Evolutionary conservation across 2,329 filamentous ascomycete genomes (phyloP).

Genomic region (Aspergillus viridinutans): DNA sequence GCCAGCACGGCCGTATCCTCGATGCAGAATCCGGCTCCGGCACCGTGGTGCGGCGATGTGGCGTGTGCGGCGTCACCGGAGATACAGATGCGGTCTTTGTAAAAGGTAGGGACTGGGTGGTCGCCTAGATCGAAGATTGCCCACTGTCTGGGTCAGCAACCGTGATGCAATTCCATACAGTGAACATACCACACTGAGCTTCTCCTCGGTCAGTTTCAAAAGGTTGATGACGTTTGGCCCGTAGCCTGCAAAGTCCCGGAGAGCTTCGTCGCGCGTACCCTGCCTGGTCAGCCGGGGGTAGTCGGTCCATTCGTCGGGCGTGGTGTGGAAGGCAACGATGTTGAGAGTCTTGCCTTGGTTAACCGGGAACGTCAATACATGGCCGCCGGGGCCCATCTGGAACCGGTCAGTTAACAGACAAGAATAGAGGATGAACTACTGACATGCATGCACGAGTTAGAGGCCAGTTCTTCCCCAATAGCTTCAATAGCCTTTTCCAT

Average conservation of each 20-base stretch:
- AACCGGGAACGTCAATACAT: slow-evolving; percentile 49
- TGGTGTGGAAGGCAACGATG: slow-evolving; percentile 38
- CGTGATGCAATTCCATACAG: background rate
- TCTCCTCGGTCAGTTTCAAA: slow-evolving; percentile 24
- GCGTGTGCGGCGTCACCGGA: slow-evolving; percentile 42
- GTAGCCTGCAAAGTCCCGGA: slow-evolving; percentile 19
- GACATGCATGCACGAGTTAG: slow-evolving; percentile 31
- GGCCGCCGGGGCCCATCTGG: slow-evolving; percentile 39
- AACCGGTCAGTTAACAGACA: background rate
- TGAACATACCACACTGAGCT: slow-evolving; percentile 22
- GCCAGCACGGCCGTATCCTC: slow-evolving; percentile 30
- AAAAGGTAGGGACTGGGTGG: slow-evolving; percentile 35
- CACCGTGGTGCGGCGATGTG: slow-evolving; percentile 41
- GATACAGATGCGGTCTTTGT: slow-evolving; percentile 31
- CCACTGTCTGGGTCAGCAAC: slow-evolving; percentile 22
- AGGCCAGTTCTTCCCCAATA: slow-evolving; percentile 44
- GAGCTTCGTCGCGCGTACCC: slow-evolving; percentile 18
- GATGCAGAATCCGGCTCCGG: slow-evolving; percentile 32
- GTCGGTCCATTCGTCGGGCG: slow-evolving; percentile 21
- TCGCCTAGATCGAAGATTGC: slow-evolving; percentile 39
- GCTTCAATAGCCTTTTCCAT: slow-evolving; percentile 45
- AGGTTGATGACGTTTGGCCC: slow-evolving; percentile 20
- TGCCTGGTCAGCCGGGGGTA: slow-evolving; percentile 17
- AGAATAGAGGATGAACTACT: background rate
- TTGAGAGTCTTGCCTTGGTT: slow-evolving; percentile 48